Base-by-base conservation (phyloP, 106 monocot genomes). In the Acanthochlamys bracteata region DNA sequence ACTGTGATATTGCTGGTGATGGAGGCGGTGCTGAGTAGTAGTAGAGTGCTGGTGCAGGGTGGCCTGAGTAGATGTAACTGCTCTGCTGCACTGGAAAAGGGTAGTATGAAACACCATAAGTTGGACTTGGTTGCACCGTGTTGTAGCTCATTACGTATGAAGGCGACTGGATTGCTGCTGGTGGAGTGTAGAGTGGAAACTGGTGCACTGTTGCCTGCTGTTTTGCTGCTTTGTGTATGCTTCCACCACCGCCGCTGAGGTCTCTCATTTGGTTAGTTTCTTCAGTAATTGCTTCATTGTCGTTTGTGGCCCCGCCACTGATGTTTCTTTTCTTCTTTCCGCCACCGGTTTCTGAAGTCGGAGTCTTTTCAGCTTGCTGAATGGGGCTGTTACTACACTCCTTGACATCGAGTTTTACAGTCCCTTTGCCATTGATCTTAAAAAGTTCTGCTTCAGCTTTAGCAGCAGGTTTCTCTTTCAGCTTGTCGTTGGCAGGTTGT, bases 111-210 rank as follows among this genome's bases (percentile, higher is more conserved):
- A 8, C 57, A 19, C 58, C 69, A 25, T 70, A 52, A 25, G 60
- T 61, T 20, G 49, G 14, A 11, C 19, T 75, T 24, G 80, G 80
- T 21, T 78, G 71, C 17, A 53, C 73, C 21, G 40, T 73, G 69
- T 54, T 77, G 71, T 83, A 83, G 69, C 83, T 78, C 43, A 75
- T 42, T 3, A 66, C 57, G 53, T 78, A 80, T 0, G 73, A 42
- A n/a, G 68, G 63, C 53, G 72, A 73, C 14, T 57, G 41, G 49
- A 14, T 17, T 9, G 49, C 49, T 17, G 49, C 49, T 17, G 25
- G 71, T 53, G 47, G 13, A 56, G 65, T 59, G 73, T 73, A 63
- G 1, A 39, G 2, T 16, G 78, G 68, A 20, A 51, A 60, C 27
- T 43, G 42, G 0, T 63, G 4, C 42, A 42, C 21, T n/a, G 17